A percentile compares a stretch with the other conserved stretches of the same genome.
phyloP scores from a whole-genome alignment of 192 early-diverging fungal genomes.

The Chytriomyces sp. region DNA sequence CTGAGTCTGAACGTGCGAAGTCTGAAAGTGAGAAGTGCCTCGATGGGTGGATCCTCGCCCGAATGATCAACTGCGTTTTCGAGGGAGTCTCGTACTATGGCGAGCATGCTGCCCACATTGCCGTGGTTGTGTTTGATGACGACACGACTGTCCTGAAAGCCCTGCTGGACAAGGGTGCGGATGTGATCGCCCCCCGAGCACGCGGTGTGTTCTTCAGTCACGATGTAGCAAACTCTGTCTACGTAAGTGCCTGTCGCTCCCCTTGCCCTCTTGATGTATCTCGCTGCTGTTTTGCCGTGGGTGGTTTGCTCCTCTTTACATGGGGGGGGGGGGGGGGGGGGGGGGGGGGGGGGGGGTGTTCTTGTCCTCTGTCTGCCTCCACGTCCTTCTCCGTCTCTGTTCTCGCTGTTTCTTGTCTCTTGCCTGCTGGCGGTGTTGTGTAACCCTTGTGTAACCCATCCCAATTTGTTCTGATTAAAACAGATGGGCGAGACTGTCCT shows the following conservation, averaged over 20 bases:
- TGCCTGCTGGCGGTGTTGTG: background rate
- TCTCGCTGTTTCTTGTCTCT: background rate
- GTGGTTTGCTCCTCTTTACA: no score
- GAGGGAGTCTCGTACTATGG: slow-evolving; percentile 27
- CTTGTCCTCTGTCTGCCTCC: background rate
- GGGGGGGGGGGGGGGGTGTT: no score
- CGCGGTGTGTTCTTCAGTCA: slow-evolving; percentile 23
- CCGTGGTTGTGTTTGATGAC: slow-evolving; percentile 30
- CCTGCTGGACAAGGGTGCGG: slow-evolving; percentile 29
- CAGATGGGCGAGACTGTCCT: slow-evolving; percentile 35
- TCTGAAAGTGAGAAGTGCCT: no score
- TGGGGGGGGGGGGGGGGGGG: no score
- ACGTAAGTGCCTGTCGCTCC: slow-evolving; percentile 6
- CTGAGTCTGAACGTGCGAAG: no score
- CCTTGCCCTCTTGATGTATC: no score
- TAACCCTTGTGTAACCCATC: background rate
- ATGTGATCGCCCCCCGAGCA: slow-evolving; percentile 26
- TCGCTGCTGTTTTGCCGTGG: no score
- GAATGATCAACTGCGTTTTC: slow-evolving; percentile 32
- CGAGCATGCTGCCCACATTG: slow-evolving; percentile 35
- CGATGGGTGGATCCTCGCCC: background rate
- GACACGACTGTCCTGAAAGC: slow-evolving; percentile 19
- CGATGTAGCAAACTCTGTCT: background rate
- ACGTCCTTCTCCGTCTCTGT: background rate
- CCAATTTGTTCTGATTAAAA: background rate